Percentiles rank a stretch among this genome's conserved stretches.
These are phyloP conservation scores for Adansonia digitata DNA, from an alignment of 345 rosid species.

Conservation along the genomic window DNA sequence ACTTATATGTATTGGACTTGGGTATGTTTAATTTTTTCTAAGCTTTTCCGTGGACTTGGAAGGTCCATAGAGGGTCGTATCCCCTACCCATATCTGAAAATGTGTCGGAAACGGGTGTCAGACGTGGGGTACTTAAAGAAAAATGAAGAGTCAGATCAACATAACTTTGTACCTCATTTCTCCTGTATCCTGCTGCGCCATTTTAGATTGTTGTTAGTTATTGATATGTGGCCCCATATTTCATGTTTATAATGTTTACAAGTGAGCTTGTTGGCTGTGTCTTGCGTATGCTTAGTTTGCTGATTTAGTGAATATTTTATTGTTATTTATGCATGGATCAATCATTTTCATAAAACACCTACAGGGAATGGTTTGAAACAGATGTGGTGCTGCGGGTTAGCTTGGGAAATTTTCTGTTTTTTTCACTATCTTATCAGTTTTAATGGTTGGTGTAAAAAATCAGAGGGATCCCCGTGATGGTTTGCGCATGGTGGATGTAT, in stretches of 20 bases:
- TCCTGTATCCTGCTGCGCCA: neutral
- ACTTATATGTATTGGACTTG: too few relatives aligned
- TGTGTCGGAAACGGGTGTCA: too few relatives aligned
- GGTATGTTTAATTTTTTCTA: too few relatives aligned
- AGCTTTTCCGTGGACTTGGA: too few relatives aligned
- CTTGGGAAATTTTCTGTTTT: slow-evolving; percentile 90
- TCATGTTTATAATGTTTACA: neutral
- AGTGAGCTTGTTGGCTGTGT: neutral
- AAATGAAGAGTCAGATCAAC: too few relatives aligned
- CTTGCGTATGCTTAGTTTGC: neutral
- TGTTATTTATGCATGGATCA: slow-evolving; percentile 62
- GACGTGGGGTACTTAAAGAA: too few relatives aligned
- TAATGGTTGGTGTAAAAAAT: slow-evolving; percentile 89
- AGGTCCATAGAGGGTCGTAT: too few relatives aligned
- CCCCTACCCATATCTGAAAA: too few relatives aligned
- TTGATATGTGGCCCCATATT: neutral
- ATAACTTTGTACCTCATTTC: neutral
- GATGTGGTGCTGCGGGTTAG: slow-evolving; percentile 97
- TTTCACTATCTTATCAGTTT: slow-evolving; percentile 67
- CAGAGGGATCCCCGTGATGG: slow-evolving; percentile 97
- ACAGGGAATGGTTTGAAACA: slow-evolving; percentile 96
- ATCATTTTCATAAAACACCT: slow-evolving; percentile 85
- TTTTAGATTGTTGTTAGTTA: neutral
- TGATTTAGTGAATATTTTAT: neutral
- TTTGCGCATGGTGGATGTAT: slow-evolving; percentile 99